phyloP scores from a whole-genome alignment of 495 filamentous ascomycete genomes.

The Chaetomium cochliodes region DNA sequence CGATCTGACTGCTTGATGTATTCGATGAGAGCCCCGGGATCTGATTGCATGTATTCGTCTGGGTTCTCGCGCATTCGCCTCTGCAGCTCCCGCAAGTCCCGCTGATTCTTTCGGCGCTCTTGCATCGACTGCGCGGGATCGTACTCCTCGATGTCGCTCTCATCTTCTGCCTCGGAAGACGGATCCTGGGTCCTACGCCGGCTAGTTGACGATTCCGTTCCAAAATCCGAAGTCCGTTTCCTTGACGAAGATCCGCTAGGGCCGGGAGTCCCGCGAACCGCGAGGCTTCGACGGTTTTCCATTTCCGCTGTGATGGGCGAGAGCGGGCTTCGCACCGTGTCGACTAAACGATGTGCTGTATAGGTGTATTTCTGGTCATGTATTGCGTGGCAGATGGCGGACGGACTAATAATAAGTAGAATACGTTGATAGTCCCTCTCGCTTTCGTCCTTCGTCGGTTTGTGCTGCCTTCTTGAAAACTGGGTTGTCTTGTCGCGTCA shows the following conservation, averaged over 20 bases:
- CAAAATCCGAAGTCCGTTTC: conserved; percentile 53
- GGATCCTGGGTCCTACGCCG: conserved; percentile 43
- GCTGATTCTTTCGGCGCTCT: conserved; percentile 70
- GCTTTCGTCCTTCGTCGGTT: not conserved
- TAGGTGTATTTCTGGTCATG: not conserved
- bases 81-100: conserved; percentile 63
- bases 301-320: conserved; percentile 18
- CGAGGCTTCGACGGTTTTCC: conserved; percentile 22
- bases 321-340: conserved; percentile 7
- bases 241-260: not conserved
- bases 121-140: conserved; percentile 85
- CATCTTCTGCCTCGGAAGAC: conserved; percentile 22
- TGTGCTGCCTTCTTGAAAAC: not conserved
- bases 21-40: conserved; percentile 55
- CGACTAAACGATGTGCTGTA: not conserved
- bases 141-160: conserved; percentile 54
- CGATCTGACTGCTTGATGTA: conserved; percentile 64
- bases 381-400: not conserved
- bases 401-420: not conserved
- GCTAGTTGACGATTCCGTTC: conserved; percentile 37
- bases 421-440: not conserved
- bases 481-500: not conserved
- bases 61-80: conserved; percentile 68
- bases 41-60: conserved; percentile 61
- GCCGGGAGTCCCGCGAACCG: conserved; percentile 20